Evolutionary conservation across 2,329 filamentous ascomycete species (phyloP), one percentile per base, ranked within the genome.

Genomic region (Sclerotinia borealis): DNA sequence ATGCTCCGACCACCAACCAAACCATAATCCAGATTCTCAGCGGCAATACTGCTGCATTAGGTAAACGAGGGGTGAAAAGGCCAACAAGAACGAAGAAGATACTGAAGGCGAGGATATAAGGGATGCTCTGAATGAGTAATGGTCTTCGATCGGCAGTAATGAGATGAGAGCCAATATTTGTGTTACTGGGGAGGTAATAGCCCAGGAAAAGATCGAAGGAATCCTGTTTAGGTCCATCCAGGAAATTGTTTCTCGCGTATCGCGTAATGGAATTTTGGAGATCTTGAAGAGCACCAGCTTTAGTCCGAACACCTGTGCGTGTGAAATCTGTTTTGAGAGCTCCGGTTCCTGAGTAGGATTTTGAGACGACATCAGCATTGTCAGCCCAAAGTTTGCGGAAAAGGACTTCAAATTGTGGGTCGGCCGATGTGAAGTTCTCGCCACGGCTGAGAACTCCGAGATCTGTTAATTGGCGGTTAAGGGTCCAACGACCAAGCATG

Each of bases 341-440:
- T 3, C 95, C 96, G 0, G 96, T 99, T 62, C 95, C 95, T 1
- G 95, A 95, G 77, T 99, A 99, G 0, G 92, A 88, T 69, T 86
- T 89, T 22, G 93, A 96, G 39, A 99, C 93, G 29, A 96, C 89
- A 75, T 99, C 95, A 63, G 96, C 95, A 72, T 99, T 99, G 77
- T 99, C 95, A 36, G 95, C 95, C 95, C 95, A 99, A 19, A 98
- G 82, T 76, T 98, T 98, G 69, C 95, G 91, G 85, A 98, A 99
- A 64, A 98, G 80, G 71, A 89, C 82, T 76, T 97, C 93, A 74
- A 99, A 99, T 1, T 83, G 85, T 15, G 83, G 79, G 72, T 97
- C 92, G 71, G 92, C 90, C 64, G 83, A 80, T 48, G 87, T 86
- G 70, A 95, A 93, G 27, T 83, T 87, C 72, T 93, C 85, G 62